Conservation (phyloP, 257 asterid species). For the Jacaranda copaia region DNA sequence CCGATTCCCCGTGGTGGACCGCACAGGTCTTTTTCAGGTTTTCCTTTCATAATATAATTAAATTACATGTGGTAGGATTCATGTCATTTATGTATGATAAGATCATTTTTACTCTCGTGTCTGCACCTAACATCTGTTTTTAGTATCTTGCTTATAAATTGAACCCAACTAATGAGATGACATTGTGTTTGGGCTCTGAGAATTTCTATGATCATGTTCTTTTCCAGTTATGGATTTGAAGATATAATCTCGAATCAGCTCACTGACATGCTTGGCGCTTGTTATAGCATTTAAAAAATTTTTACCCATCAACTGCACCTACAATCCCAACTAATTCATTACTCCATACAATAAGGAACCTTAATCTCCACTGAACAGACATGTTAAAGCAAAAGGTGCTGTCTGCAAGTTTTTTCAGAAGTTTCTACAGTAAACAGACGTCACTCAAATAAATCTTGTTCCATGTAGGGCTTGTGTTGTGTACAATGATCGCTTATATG, state of each 20-base stretch:
- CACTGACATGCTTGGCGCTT: not conserved
- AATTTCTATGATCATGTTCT: not conserved
- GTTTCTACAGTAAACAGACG: no score
- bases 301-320: slow-evolving; percentile 26
- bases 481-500: slow-evolving; percentile 67
- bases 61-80: not conserved
- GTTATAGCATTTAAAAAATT: not conserved
- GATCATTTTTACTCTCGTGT: slow-evolving; percentile 4
- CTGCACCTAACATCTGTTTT: not conserved
- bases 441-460: slow-evolving; percentile 15
- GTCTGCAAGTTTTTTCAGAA: no score
- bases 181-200: not conserved
- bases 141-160: not conserved
- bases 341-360: not conserved
- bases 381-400: not conserved
- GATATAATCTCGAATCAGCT: not conserved
- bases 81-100: not conserved
- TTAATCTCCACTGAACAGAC: not conserved
- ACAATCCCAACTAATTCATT: not conserved
- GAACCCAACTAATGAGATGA: not conserved
- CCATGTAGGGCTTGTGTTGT: slow-evolving; percentile 83
- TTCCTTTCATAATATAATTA: slow-evolving; percentile 26
- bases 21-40: slow-evolving; percentile 67
- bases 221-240: not conserved
- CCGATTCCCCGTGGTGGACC: slow-evolving; percentile 98